Evolutionary conservation across 2,329 filamentous ascomycete genomes (phyloP).

Genomic region (Alternaria conjuncta): DNA sequence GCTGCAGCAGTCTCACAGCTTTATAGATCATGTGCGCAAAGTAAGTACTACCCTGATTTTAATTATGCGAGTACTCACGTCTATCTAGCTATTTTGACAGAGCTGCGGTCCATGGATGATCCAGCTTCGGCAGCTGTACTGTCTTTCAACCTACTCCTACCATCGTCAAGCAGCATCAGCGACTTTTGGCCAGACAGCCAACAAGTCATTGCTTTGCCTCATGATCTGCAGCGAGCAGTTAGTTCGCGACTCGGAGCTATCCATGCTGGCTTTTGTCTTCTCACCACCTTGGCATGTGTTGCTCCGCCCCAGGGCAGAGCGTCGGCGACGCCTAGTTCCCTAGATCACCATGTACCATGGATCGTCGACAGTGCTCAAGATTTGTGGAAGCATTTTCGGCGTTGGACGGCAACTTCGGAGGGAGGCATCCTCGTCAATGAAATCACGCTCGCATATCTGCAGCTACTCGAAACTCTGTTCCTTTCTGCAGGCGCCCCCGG

Average conservation of each 20-base stretch:
- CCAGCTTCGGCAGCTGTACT: conserved; percentile 6
- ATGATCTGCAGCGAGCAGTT: conserved; percentile 47
- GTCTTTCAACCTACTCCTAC: conserved; percentile 42
- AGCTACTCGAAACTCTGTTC: conserved; percentile 26
- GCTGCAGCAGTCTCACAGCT: conserved; percentile 44
- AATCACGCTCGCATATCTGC: conserved; percentile 29
- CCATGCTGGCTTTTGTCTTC: conserved; percentile 35
- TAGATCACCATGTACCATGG: conserved; percentile 34
- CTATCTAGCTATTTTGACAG: conserved; percentile 53
- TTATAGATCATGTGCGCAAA: conserved; percentile 50
- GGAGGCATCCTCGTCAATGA: conserved; percentile 25
- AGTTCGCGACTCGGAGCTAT: conserved; percentile 31
- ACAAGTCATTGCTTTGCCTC: conserved; percentile 50
- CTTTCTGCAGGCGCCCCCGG: conserved; percentile 4
- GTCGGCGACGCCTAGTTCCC: neutral
- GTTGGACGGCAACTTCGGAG: conserved; percentile 22
- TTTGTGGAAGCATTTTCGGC: conserved; percentile 35
- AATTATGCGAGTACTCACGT: conserved; percentile 1
- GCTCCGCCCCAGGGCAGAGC: neutral
- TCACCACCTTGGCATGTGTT: conserved; percentile 24
- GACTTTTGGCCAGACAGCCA: conserved; percentile 49
- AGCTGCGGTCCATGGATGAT: conserved; percentile 48
- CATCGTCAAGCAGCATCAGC: conserved; percentile 48
- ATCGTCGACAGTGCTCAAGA: conserved; percentile 29
- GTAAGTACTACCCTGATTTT: conserved; percentile 33